These are phyloP conservation scores for Pestalotiopsis sp. DNA, from an alignment of 2,329 filamentous ascomycete species.

Conservation along the genomic window DNA sequence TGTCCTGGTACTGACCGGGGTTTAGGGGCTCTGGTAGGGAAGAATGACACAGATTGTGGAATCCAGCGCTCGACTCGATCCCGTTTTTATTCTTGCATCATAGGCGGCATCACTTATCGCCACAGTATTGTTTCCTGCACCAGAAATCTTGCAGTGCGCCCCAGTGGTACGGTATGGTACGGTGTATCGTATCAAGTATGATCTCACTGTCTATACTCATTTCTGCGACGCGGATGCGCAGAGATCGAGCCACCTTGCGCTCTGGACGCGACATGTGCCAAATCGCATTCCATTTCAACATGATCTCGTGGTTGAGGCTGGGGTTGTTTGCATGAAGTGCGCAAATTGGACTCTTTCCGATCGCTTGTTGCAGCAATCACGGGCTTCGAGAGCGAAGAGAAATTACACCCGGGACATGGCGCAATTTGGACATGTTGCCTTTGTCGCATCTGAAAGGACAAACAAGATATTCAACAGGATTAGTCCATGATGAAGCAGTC, in stretches of 20 bases:
- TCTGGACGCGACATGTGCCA: background rate
- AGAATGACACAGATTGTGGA: constrained; percentile 5
- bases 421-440: background rate
- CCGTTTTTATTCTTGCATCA: background rate
- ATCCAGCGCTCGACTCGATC: background rate
- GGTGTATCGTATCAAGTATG: background rate
- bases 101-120: background rate
- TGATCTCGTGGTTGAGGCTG: background rate
- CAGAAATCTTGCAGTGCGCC: background rate
- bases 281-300: background rate
- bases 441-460: background rate
- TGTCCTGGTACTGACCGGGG: background rate
- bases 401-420: background rate
- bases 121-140: background rate
- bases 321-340: constrained; percentile 5
- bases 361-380: background rate
- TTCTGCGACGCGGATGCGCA: background rate
- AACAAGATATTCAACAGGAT: too few relatives aligned
- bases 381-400: background rate
- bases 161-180: background rate
- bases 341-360: constrained; percentile 7
- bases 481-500: background rate
- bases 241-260: background rate
- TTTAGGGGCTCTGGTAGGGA: background rate
- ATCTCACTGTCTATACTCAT: background rate